Evolutionary conservation across 805 yeast species (phyloP), one percentile per base, ranked within the genome.

Genomic region (Yarrowia keelungensis): DNA sequence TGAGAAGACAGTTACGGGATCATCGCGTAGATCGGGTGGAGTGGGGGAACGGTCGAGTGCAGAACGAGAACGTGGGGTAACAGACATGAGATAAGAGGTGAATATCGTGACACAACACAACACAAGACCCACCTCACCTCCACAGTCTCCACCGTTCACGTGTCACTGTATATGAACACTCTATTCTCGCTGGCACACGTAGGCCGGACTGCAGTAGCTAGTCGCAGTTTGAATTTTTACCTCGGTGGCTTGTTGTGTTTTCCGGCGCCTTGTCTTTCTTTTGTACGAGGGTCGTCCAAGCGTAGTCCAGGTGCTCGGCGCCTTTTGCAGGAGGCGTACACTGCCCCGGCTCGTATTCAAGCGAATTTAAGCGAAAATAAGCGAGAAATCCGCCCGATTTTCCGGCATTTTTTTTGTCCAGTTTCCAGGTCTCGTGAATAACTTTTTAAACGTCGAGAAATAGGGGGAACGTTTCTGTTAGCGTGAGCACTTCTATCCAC

Each of bases 401-500:
- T 26, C 32, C 32, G 7, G 32, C 19, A 26, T 26, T 26, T 26
- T 26, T 26, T 26, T 26, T 26, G 32, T 3, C 39, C 39, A 2
- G 10, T 38, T 38, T 9, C 39, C 39, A 38, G 39, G 46, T 42
- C 46, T 16, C 46, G 46, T 42, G 46, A 42, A 42, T 15, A 15
- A 16, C 15, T 45, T 45, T 45, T 16, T 45, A 16, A 45, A 45
- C 49, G 49, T 11, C 26, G 32, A 26, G 32, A 46, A 50, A 50
- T 50, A 50, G 54, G 54, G 54, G 54, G 41, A 50, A 32, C 53
- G 53, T 43, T 49, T 49, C 26, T 35, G 54, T 35, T 50, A 50
- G 54, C 54, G 54, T 50, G 41, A 26, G 19, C 53, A 15, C 36
- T 3, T 22, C 50, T 46, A 16, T 43, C 47, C 22, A 43, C 22